Conservation (phyloP, 2,329 filamentous ascomycete species). For the Dothiorella sarmentorum region DNA sequence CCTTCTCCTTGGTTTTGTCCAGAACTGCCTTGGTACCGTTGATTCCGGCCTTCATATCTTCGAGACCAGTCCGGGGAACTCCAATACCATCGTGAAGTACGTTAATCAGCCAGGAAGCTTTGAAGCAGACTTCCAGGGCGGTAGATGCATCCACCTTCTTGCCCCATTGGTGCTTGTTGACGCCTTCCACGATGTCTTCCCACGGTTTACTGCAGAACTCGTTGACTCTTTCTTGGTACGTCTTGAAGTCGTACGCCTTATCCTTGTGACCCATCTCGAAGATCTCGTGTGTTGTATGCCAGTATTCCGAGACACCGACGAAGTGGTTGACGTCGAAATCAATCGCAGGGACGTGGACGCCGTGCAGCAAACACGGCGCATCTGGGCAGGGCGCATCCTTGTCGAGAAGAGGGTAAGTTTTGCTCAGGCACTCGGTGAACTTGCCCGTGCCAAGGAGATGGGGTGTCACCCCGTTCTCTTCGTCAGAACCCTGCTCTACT, state of each 20-base stretch:
- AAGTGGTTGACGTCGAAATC: conserved; percentile 98
- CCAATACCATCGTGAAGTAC: conserved; percentile 95
- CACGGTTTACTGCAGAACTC: conserved; percentile 84
- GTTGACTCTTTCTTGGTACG: conserved; percentile 80
- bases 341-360: conserved; percentile 88
- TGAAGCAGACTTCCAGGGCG: conserved; percentile 90
- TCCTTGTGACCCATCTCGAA: conserved; percentile 74
- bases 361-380: conserved; percentile 82
- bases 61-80: conserved; percentile 78
- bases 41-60: conserved; percentile 54
- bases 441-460: conserved; percentile 76
- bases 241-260: conserved; percentile 82
- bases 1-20: conserved; percentile 66
- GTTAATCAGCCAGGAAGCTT: conserved; percentile 96
- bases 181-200: conserved; percentile 66
- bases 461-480: conserved; percentile 41
- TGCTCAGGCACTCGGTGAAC: conserved; percentile 79
- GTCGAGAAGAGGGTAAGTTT: conserved; percentile 80
- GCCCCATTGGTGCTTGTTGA: conserved; percentile 66
- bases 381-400: conserved; percentile 84
- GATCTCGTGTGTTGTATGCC: conserved; percentile 96
- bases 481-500: conserved; percentile 45
- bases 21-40: conserved; percentile 72
- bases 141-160: conserved; percentile 70
- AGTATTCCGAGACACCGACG: conserved; percentile 95